These are phyloP conservation scores for Cucumis hystrix DNA, from an alignment of 306 rosid genomes.

Conservation along the genomic window DNA sequence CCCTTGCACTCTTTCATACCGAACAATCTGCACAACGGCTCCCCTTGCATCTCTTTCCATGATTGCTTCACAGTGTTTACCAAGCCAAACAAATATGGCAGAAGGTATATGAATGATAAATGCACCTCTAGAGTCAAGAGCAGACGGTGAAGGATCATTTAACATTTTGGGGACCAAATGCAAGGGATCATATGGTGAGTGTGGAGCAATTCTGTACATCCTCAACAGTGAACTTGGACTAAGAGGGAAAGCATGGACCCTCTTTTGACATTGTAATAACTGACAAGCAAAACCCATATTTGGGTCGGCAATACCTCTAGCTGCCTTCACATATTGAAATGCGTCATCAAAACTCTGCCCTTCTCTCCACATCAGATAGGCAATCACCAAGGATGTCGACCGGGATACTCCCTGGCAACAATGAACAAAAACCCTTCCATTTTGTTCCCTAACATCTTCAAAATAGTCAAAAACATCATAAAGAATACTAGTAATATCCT, in stretches of 20 bases:
- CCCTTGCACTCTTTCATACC: conserved; percentile 87
- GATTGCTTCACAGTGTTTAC: conserved; percentile 63
- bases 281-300: conserved; percentile 99
- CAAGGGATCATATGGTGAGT: conserved; percentile 91
- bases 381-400: conserved; percentile 94
- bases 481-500: conserved; percentile 89
- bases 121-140: conserved; percentile 91
- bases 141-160: conserved; percentile 54
- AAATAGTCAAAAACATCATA: conserved; percentile 96
- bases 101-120: conserved; percentile 72
- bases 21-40: conserved; percentile 87
- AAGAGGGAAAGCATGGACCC: conserved; percentile 94
- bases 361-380: conserved; percentile 99
- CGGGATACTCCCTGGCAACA: conserved; percentile 99
- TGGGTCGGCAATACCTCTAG: conserved; percentile 97
- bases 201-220: conserved; percentile 89
- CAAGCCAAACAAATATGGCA: conserved; percentile 89
- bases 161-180: conserved; percentile 98
- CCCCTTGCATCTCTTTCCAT: conserved; percentile 98
- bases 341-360: conserved; percentile 99
- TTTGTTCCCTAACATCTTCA: conserved; percentile 89
- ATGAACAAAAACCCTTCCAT: conserved; percentile 93
- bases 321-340: conserved; percentile 97
- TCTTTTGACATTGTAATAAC: conserved; percentile 89
- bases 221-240: conserved; percentile 97